Conservation (phyloP, 2,329 filamentous ascomycete species). For the Nothophaeocryptopus gaeumannii region DNA sequence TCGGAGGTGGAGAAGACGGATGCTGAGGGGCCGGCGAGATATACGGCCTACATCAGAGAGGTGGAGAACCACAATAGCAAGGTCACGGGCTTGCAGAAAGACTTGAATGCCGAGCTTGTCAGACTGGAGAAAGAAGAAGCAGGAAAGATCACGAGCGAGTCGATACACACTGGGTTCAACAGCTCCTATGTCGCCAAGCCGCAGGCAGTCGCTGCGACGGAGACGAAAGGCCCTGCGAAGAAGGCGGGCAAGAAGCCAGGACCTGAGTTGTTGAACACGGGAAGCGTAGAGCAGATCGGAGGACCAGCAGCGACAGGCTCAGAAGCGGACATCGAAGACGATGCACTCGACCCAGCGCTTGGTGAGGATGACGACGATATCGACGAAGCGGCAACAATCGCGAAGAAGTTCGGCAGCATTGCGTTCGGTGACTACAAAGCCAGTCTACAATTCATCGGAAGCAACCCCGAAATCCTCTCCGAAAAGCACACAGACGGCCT, state of each 20-base stretch:
- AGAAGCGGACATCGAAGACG: slow-evolving; percentile 62
- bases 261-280: slow-evolving; percentile 36
- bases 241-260: slow-evolving; percentile 32
- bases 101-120: slow-evolving; percentile 70
- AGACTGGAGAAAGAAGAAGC: slow-evolving; percentile 81
- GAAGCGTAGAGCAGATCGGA: slow-evolving; percentile 51
- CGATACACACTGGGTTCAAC: slow-evolving; percentile 84
- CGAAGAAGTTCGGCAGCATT: slow-evolving; percentile 79
- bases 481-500: slow-evolving; percentile 90
- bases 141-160: slow-evolving; percentile 90
- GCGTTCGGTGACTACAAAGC: slow-evolving; percentile 69
- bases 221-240: slow-evolving; percentile 33
- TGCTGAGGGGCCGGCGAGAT: slow-evolving; percentile 55
- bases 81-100: slow-evolving; percentile 71
- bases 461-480: slow-evolving; percentile 72
- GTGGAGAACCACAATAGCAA: slow-evolving; percentile 74
- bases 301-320: slow-evolving; percentile 50
- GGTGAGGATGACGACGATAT: slow-evolving; percentile 64
- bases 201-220: slow-evolving; percentile 21
- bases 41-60: slow-evolving; percentile 73
- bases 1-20: slow-evolving; percentile 72
- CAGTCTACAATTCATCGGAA: slow-evolving; percentile 72
- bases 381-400: slow-evolving; percentile 72
- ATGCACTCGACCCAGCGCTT: slow-evolving; percentile 36
- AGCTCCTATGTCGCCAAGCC: slow-evolving; percentile 73